phyloP scores from a whole-genome alignment of 441 rosid species.

The Brassica balearica region DNA sequence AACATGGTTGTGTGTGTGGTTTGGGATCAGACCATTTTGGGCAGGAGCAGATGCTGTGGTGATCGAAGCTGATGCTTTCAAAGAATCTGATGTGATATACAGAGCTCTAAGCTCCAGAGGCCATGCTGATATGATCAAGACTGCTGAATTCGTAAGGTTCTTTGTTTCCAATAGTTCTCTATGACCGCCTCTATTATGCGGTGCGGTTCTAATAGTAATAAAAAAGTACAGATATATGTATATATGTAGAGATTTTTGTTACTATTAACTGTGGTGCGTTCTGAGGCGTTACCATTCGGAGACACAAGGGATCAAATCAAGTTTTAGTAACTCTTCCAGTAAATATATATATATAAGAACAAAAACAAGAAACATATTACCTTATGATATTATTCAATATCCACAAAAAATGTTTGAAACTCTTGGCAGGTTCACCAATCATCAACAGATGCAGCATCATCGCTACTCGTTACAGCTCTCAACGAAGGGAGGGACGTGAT shows the following conservation, averaged over 20 bases:
- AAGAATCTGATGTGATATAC: conserved; percentile 93
- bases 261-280: too few species aligned
- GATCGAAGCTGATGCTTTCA: conserved; percentile 76
- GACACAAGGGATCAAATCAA: conserved; percentile 2
- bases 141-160: conserved; percentile 86
- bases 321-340: conserved; percentile 15
- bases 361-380: neutral
- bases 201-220: too few species aligned
- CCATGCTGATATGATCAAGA: conserved; percentile 88
- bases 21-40: conserved; percentile 82
- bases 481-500: conserved; percentile 96
- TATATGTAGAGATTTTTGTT: too few species aligned
- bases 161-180: conserved; percentile 13
- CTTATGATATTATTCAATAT: neutral
- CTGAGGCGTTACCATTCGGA: too few species aligned
- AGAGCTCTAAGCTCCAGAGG: conserved; percentile 93
- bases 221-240: too few species aligned
- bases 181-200: too few species aligned
- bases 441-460: conserved; percentile 97
- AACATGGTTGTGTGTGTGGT: conserved; percentile 8
- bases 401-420: neutral
- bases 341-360: neutral
- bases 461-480: conserved; percentile 93
- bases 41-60: conserved; percentile 92
- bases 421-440: conserved; percentile 88